Conservation (phyloP, 768 basidiomycete genomes). For the Suillus bovinus region DNA sequence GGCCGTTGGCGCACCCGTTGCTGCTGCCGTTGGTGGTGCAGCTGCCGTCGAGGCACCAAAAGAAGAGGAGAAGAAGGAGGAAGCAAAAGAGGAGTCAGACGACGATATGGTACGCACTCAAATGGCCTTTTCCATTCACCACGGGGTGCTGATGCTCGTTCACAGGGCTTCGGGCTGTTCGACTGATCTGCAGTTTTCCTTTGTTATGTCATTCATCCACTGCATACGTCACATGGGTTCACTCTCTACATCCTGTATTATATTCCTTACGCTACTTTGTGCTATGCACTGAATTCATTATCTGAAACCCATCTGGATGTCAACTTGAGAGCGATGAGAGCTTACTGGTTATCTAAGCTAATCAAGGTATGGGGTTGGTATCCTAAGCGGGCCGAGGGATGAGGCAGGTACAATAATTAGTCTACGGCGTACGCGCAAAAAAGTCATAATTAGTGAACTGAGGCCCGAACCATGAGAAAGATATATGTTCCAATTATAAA, state of each 20-base stretch:
- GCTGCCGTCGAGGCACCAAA: slow-evolving; percentile 65
- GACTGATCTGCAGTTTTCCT: slow-evolving; percentile 54
- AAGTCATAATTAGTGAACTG: too few species aligned
- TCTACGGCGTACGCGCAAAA: too few species aligned
- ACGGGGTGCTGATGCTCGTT: neutral
- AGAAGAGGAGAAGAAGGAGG: slow-evolving; percentile 76
- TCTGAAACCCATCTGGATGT: neutral
- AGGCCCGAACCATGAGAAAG: too few species aligned
- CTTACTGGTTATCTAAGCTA: neutral
- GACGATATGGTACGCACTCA: slow-evolving; percentile 76
- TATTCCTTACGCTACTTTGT: neutral
- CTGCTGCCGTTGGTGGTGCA: slow-evolving; percentile 54
- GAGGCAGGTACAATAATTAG: too few species aligned
- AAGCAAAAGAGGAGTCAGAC: slow-evolving; percentile 86
- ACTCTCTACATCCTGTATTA: neutral
- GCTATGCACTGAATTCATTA: neutral
- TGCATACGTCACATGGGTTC: neutral
- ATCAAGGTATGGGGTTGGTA: too few species aligned
- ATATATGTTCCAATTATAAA: too few species aligned
- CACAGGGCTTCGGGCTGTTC: slow-evolving; percentile 94
- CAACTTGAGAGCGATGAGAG: neutral
- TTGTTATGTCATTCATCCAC: slow-evolving; percentile 27
- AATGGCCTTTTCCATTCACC: neutral
- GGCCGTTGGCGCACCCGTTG: slow-evolving; percentile 55
- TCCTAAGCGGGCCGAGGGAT: too few species aligned